Evolutionary conservation across 306 rosid genomes (phyloP).

Genomic region (Castanopsis chinensis): DNA sequence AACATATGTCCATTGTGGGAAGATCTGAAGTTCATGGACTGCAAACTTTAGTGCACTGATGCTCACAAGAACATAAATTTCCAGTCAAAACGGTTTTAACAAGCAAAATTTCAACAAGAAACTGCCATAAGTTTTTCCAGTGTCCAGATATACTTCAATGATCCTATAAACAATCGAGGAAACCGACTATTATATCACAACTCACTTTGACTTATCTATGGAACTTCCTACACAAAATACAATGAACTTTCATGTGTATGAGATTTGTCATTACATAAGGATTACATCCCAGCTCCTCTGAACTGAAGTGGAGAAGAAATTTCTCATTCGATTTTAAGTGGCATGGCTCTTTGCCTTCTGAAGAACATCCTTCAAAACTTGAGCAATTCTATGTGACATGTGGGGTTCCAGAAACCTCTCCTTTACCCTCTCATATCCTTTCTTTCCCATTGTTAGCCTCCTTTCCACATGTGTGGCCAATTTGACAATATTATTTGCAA

Average conservation of each 20-base stretch:
- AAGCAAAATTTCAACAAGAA: neutral
- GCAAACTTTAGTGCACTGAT: neutral
- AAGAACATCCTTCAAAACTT: conserved; percentile 70
- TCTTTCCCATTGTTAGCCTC: conserved; percentile 87
- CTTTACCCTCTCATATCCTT: conserved; percentile 74
- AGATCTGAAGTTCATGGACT: neutral
- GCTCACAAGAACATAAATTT: neutral
- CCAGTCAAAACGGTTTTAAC: too few species aligned
- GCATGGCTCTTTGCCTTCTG: conserved; percentile 47
- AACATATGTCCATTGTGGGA: neutral
- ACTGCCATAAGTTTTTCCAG: neutral
- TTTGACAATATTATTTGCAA: conserved; percentile 72
- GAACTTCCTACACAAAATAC: neutral
- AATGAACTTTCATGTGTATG: neutral
- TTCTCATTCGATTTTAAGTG: neutral
- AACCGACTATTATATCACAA: neutral
- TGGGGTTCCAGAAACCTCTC: conserved; percentile 77
- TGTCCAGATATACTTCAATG: neutral
- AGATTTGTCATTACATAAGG: neutral
- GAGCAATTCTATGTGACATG: conserved; percentile 79
- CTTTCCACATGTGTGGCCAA: conserved; percentile 82
- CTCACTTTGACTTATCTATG: neutral
- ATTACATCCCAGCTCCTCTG: too few species aligned
- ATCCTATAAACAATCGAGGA: neutral
- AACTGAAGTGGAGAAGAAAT: too few species aligned